Evolutionary conservation across 768 basidiomycete species (phyloP), one percentile per base, ranked within the genome.

Genomic region (Psilocybe tampanensis): DNA sequence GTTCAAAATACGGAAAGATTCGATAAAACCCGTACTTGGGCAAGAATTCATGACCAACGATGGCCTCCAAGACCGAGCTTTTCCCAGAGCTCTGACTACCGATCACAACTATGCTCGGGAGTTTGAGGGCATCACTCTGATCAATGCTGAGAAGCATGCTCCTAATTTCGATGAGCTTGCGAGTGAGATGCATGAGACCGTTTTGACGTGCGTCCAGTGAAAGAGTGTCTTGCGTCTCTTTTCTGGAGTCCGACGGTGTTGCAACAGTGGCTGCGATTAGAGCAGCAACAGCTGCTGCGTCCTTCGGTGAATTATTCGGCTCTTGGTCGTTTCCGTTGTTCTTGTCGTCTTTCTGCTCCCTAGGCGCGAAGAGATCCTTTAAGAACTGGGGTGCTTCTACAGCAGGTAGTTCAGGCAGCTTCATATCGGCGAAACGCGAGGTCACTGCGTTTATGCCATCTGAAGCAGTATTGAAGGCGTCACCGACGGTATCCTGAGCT

Each of bases 31-130:
- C 94, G 61, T 67, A 98, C 96, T 99, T 99, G 21, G 97, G 97
- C 33, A 99, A 76, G 70, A 99, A 99, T 71, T 98, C 94, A 56
- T 97, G 94, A 0, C 97, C 97, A 24, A 99, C 97, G 58, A 99
- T 92, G 5, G 97, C 90, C 72, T 99, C 97, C 58, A 99, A 75
- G 0, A 99, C 97, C 23, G 94, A 95, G 65, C 95, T 98, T 79
- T 99, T 99, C 11, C 97, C 97, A 2, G 94, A 95, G 71, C 95
- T 97, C 76, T 99, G 97, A 70, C 94, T 96, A 11, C 97, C 97
- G 60, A 99, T 92, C 45, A 98, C 97, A 42, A 98, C 97, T 59
- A 99, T 98, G 65, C 94, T 96, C 1, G 97, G 97, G 18, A 99
- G 77, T 66, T 95, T 98, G 63, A 99, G 81, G 7, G 89, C 85